Percentiles rank a stretch among this genome's conserved stretches.
These are phyloP conservation scores for Mangifera indica DNA, from an alignment of 345 rosid species.

Conservation along the genomic window DNA sequence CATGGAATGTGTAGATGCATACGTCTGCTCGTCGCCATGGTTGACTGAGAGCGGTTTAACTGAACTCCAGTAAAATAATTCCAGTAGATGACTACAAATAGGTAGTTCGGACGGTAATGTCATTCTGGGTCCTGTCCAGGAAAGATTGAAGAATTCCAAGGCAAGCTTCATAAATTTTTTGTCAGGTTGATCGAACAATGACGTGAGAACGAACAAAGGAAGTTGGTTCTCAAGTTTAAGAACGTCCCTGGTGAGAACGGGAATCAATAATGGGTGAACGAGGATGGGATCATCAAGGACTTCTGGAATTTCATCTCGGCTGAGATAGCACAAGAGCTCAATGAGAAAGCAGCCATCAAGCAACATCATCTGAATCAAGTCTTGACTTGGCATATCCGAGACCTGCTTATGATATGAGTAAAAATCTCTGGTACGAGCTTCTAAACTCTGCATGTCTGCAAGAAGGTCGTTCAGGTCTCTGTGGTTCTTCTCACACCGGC, in stretches of 20 bases:
- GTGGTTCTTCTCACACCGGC: background rate
- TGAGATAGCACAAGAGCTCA: conserved; percentile 22
- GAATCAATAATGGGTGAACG: conserved; percentile 20
- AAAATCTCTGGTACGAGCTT: background rate
- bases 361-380: conserved; percentile 24
- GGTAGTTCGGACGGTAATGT: background rate
- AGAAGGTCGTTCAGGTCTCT: background rate
- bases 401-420: conserved; percentile 4
- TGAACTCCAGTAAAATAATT: background rate
- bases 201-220: conserved; percentile 21
- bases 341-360: conserved; percentile 29
- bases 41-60: background rate
- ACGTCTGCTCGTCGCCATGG: background rate
- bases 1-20: background rate
- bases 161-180: background rate
- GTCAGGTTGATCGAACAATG: background rate
- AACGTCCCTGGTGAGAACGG: conserved; percentile 19
- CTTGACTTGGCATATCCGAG: background rate
- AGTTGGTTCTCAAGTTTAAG: conserved; percentile 30
- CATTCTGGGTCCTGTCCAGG: background rate
- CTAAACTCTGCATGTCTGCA: background rate
- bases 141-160: background rate
- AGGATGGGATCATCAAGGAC: conserved; percentile 17
- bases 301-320: background rate
- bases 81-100: background rate